Percentiles rank a stretch among this genome's conserved stretches.
phyloP scores from a whole-genome alignment of 192 early-diverging fungal species.

The Chytriomyces sp. region DNA sequence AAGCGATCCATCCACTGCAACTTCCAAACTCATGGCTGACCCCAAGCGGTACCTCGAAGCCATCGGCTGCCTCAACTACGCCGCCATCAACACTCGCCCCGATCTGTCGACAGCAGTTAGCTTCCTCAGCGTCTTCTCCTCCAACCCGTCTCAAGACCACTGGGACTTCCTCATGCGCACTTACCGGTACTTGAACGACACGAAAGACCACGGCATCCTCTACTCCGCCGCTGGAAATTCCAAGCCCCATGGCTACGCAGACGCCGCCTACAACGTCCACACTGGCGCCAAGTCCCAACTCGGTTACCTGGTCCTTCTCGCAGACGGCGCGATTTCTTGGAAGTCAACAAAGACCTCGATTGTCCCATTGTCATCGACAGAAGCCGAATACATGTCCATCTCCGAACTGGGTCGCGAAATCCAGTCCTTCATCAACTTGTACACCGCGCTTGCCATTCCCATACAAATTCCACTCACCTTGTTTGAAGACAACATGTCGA shows the following conservation, averaged over 20 bases:
- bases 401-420: not conserved
- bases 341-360: not conserved
- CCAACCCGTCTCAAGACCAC: not conserved
- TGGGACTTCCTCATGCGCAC: not conserved
- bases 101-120: not conserved
- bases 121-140: not conserved
- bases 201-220: no score
- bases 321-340: not conserved
- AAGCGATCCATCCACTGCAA: not conserved
- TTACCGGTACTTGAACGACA: not conserved
- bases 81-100: not conserved
- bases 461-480: not conserved
- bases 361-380: not conserved
- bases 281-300: slow-evolving; percentile 1
- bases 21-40: not conserved
- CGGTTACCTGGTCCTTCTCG: not conserved
- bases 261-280: slow-evolving; percentile 20
- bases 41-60: not conserved
- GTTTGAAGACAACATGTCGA: slow-evolving; percentile 19
- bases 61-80: not conserved
- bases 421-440: not conserved
- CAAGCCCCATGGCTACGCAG: not conserved
- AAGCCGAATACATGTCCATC: slow-evolving; percentile 9
- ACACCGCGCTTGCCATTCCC: not conserved
- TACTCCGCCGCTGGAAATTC: not conserved